These are phyloP conservation scores for Kingdonia uniflora DNA, from an alignment of 164 flowering plant species.

Conservation along the genomic window DNA sequence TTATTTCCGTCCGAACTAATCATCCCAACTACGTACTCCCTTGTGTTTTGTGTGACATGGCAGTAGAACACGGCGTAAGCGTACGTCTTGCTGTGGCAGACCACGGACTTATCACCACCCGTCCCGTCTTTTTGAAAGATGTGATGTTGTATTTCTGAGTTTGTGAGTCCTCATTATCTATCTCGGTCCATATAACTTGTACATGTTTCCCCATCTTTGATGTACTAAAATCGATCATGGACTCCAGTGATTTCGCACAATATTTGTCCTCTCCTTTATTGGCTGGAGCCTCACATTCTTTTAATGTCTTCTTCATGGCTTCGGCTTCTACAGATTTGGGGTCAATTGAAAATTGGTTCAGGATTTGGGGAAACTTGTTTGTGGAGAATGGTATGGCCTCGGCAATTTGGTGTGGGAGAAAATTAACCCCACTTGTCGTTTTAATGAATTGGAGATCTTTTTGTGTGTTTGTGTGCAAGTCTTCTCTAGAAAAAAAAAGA, in stretches of 20 bases:
- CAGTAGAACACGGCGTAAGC: conserved; percentile 6
- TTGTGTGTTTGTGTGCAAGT: too few species aligned
- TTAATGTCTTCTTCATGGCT: background rate
- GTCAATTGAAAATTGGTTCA: background rate
- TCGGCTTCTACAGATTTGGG: background rate
- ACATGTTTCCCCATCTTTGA: background rate
- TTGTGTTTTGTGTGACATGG: background rate
- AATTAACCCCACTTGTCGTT: background rate
- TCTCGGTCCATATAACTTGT: background rate
- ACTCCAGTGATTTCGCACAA: conserved; percentile 6
- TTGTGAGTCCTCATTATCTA: background rate
- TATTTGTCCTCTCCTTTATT: conserved; percentile 2
- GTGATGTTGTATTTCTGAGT: conserved; percentile 2
- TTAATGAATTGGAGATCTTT: too few species aligned
- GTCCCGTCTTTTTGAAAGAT: background rate
- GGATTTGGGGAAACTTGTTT: background rate
- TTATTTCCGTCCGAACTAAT: background rate
- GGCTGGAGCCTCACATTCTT: conserved; percentile 2
- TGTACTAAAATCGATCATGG: conserved; percentile 6
- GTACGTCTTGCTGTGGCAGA: conserved; percentile 3
- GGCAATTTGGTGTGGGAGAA: background rate
- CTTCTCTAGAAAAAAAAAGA: too few species aligned
- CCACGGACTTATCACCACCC: background rate
- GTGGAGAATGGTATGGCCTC: conserved; percentile 5
- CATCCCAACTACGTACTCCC: background rate